Conservation (phyloP, 352 stramenopile species). For the Globisporangium mamillatum region DNA sequence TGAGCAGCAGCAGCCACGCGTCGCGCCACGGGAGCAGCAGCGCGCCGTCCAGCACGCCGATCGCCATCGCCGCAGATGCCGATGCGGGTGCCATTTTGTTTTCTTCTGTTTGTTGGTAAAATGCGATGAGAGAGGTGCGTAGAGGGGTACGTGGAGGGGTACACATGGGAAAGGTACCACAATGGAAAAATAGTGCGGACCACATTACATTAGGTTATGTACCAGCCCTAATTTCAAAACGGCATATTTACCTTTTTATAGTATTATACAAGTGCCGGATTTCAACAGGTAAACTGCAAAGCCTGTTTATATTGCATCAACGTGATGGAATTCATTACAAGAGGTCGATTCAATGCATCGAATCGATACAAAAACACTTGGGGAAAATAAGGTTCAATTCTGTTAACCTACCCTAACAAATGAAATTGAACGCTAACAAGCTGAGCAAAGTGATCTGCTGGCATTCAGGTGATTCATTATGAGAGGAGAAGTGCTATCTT, state of each 20-base stretch:
- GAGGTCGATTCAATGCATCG: too few relatives aligned
- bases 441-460: too few relatives aligned
- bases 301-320: too few relatives aligned
- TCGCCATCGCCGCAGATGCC: background rate
- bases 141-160: background rate
- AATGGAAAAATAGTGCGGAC: background rate
- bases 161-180: background rate
- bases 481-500: background rate
- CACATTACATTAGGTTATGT: background rate
- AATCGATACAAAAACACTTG: background rate
- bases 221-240: too few relatives aligned
- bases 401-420: too few relatives aligned
- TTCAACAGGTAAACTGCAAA: too few relatives aligned
- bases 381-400: background rate
- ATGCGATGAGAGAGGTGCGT: background rate
- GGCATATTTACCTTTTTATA: too few relatives aligned
- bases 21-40: slow-evolving; percentile 31
- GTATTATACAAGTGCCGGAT: too few relatives aligned
- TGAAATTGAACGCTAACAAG: too few relatives aligned
- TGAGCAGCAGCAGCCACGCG: slow-evolving; percentile 25
- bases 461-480: too few relatives aligned
- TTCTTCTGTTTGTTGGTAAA: background rate
- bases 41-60: slow-evolving; percentile 17
- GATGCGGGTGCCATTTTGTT: background rate
- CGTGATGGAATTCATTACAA: too few relatives aligned